Evolutionary conservation across 2,329 filamentous ascomycete species (phyloP).

Genomic region (Acrocalymma vagum): DNA sequence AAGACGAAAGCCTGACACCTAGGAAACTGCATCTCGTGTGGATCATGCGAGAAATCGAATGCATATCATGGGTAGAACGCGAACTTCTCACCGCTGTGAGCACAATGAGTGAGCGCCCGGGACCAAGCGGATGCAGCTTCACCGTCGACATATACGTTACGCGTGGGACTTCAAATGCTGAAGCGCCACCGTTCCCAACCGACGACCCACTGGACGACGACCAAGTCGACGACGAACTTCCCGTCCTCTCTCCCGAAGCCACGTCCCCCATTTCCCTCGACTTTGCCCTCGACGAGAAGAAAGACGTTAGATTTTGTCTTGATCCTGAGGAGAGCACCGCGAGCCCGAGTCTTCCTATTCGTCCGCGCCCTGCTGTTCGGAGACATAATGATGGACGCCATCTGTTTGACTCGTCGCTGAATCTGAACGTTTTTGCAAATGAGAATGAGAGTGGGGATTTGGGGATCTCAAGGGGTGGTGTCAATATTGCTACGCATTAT

Average conservation of each 20-base stretch:
- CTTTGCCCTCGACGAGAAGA: neutral
- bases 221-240: neutral
- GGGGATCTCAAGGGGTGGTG: constrained; percentile 1
- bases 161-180: neutral
- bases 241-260: neutral
- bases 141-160: constrained; percentile 21
- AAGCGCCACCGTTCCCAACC: neutral
- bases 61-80: constrained; percentile 14
- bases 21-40: constrained; percentile 18
- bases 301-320: constrained; percentile 59
- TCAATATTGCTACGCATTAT: constrained; percentile 10
- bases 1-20: constrained; percentile 4
- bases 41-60: constrained; percentile 15
- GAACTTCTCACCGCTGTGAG: constrained; percentile 10
- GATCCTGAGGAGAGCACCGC: too few species aligned
- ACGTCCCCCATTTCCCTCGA: neutral
- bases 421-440: constrained; percentile 62
- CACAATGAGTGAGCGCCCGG: constrained; percentile 5
- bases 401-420: too few species aligned
- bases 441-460: constrained; percentile 1
- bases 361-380: too few species aligned
- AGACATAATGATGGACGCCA: too few species aligned
- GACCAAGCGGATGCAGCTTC: constrained; percentile 2
- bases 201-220: constrained; percentile 2
- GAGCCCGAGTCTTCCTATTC: too few species aligned